Base-by-base conservation (phyloP, 2,329 filamentous ascomycete species). In the Fusarium annulatum region DNA sequence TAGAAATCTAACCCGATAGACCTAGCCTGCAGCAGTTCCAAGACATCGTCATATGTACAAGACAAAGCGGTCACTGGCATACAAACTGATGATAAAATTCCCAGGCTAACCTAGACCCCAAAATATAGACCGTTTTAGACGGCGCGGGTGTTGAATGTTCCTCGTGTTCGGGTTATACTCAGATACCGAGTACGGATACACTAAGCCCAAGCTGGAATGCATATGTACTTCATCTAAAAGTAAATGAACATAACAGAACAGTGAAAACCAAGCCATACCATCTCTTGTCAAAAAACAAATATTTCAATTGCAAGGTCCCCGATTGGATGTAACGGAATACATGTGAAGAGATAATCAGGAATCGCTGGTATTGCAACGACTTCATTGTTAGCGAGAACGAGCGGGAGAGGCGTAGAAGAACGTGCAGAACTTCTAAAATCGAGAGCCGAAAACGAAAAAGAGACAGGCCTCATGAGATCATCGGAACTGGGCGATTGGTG, bases 381-480 rank as follows among this genome's bases (percentile, higher is more conserved):
- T 26, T 58, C 43, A 61, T 61, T 56, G 21, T 33, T 42, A 72
- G 51, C 36, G 43, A 74, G 59, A 59, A 56, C 55, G 58, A 72
- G 39, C 46, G 51, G 67, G 51, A 62, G 63, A 74, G 71, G 61
- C 61, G 46, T 61, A 33, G 46, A 49, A 43, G 49, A 56, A 30
- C 33, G 16, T 56, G 41, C 33, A 39, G 53, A 52, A 46, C 43
- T 34, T 57, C 34, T 52, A 46, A 61, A 45, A 39, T 28, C 41
- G 41, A 43, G n/a, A 72, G 28, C 59, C 73, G 72, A 80, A 75
- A 73, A 75, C 72, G 73, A 75, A 67, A 68, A 73, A 75, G 57
- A 74, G 57, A 43, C 52, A 63, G 41, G 43, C 59, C 53, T 63
- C 53, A 55, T 69, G 61, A 70, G 66, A 71, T 70, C 61, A 71